A percentile compares a stretch with the other conserved stretches of the same genome.
phyloP scores from a whole-genome alignment of 176 grass and related monocot genomes.

The Neostapfia colusana region DNA sequence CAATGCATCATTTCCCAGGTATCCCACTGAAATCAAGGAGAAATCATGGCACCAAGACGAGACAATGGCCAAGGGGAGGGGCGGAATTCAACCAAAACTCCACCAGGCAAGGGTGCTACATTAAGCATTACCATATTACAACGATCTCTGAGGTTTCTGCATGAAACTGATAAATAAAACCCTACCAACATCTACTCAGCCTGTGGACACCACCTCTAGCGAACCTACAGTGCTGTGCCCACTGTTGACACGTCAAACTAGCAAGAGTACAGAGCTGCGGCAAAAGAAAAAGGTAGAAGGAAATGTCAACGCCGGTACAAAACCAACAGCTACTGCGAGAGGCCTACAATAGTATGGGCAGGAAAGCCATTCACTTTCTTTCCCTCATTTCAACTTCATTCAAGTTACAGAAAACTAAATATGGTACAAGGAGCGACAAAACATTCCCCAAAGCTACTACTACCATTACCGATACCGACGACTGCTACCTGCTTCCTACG shows the following conservation, averaged over 20 bases:
- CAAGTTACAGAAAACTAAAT: slow-evolving; percentile 86
- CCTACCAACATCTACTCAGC: slow-evolving; percentile 40
- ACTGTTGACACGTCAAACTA: slow-evolving; percentile 40
- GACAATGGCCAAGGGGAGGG: neutral
- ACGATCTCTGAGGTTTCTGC: slow-evolving; percentile 54
- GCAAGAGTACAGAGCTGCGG: slow-evolving; percentile 27
- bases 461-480: slow-evolving; percentile 20
- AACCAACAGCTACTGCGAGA: slow-evolving; percentile 42
- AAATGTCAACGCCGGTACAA: slow-evolving; percentile 40
- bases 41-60: neutral
- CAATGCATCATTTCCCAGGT: neutral
- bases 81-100: slow-evolving; percentile 20
- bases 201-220: slow-evolving; percentile 32
- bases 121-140: slow-evolving; percentile 58
- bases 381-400: slow-evolving; percentile 63
- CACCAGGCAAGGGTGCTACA: slow-evolving; percentile 11
- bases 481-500: slow-evolving; percentile 72
- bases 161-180: slow-evolving; percentile 38
- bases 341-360: slow-evolving; percentile 51
- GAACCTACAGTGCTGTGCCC: slow-evolving; percentile 37
- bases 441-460: slow-evolving; percentile 46
- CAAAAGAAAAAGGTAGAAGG: slow-evolving; percentile 38
- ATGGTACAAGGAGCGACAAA: slow-evolving; percentile 72
- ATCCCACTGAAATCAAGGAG: neutral
- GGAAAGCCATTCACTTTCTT: slow-evolving; percentile 66